A percentile compares a stretch with the other conserved stretches of the same genome.
phyloP scores from a whole-genome alignment of 257 asterid genomes.

The Plectranthus barbatus region DNA sequence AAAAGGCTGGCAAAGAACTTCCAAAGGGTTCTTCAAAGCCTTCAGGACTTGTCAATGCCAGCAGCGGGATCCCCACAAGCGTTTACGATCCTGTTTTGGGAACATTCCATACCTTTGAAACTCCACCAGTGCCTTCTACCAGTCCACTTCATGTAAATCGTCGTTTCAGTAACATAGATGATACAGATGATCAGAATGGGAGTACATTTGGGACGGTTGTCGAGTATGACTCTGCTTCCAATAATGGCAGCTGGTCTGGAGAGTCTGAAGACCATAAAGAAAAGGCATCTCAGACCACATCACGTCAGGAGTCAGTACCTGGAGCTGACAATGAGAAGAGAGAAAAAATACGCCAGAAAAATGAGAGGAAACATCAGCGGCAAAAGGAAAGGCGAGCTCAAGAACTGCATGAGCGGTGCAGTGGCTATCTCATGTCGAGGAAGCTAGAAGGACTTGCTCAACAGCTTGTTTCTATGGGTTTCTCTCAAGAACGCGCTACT shows the following conservation, averaged over 20 bases:
- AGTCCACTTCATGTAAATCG: conserved; percentile 51
- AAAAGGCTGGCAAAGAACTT: conserved; percentile 62
- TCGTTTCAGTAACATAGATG: conserved; percentile 80
- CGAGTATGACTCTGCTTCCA: conserved; percentile 73
- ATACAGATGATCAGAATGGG: conserved; percentile 65
- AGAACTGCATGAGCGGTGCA: conserved; percentile 60
- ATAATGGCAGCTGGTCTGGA: conserved; percentile 94
- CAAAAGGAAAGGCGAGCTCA: conserved; percentile 76
- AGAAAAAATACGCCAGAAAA: conserved; percentile 61
- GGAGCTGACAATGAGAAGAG: conserved; percentile 61
- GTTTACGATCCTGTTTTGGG: conserved; percentile 81
- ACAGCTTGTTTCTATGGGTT: conserved; percentile 94
- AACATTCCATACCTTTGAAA: conserved; percentile 61
- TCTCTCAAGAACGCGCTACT: conserved; percentile 81
- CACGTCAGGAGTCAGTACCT: conserved; percentile 47
- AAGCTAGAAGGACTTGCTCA: conserved; percentile 72
- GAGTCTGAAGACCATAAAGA: conserved; percentile 84
- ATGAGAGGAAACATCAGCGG: conserved; percentile 65
- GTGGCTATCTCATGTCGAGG: conserved; percentile 64
- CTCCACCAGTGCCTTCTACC: conserved; percentile 48
- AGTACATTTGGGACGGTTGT: conserved; percentile 38
- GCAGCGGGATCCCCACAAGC: conserved; percentile 49
- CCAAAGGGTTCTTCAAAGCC: conserved; percentile 56
- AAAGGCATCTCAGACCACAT: conserved; percentile 27
- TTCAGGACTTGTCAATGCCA: conserved; percentile 43